Evolutionary conservation across 805 yeast species (phyloP), one percentile per base, ranked within the genome.

Genomic region (Groenewaldozyma tartarivorans): DNA sequence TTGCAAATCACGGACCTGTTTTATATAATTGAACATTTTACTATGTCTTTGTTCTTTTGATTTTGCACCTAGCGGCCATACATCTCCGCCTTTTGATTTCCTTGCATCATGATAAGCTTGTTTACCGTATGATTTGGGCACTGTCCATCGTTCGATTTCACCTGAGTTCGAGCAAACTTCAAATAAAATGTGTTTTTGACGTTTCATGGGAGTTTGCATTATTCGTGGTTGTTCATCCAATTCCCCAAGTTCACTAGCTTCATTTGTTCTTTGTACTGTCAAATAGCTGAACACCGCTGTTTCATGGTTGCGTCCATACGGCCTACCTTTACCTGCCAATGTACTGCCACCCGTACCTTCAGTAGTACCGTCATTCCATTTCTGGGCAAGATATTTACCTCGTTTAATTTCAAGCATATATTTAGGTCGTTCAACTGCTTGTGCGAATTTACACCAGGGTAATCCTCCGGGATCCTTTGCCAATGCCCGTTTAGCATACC

Each of bases 71-170:
- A 78, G 59, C 0, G 82, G 79, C 98, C 97, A 92, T 39, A 79
- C 61, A 57, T 92, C 98, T 18, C 96, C 95, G 55, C 74, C 73
- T n/a, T 60, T 61, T 0, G 85, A 75, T 58, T 92, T 90, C 41
- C 96, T 70, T 0, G 95, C 95, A 64, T 92, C 97, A 54, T 84
- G 94, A 51, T 85, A 92, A 2, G 68, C 75, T 46, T 75, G 81
- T 46, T 76, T 75, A 4, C 85, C 82, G 41, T 74, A 68, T 16
- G 94, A 77, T 56, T 79, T 82, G 0, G 96, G 81, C 2, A 92
- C 73, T 13, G 79, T 79, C 95, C 96, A 87, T 44, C 79, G 77
- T 61, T 90, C 96, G 33, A 90, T 61, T 36, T 72, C 71, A 1
- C 96, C 96, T 11, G 79, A 70, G 0, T 88, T 74, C 0, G 85